Evolutionary conservation across 1,139 yeast species (phyloP).

Genomic region (Arxiozyma slooffiae): DNA sequence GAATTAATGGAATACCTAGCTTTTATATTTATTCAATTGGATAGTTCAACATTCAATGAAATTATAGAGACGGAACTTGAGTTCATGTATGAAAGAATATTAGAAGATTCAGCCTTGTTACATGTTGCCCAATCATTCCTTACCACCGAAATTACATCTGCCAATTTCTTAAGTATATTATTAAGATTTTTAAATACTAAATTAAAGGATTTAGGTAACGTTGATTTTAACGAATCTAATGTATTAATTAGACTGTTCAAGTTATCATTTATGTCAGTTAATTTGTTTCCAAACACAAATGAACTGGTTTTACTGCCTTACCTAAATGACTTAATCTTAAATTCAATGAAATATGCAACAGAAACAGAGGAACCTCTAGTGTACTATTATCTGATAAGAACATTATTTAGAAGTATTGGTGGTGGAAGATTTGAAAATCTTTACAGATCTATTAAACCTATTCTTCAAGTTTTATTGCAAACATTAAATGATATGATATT

Average conservation of each 20-base stretch:
- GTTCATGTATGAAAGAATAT: constrained; percentile 66
- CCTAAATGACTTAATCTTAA: constrained; percentile 68
- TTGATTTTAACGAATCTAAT: constrained; percentile 68
- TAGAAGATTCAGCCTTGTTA: constrained; percentile 74
- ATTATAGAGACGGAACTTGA: constrained; percentile 76
- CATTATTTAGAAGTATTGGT: constrained; percentile 85
- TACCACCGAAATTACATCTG: constrained; percentile 87
- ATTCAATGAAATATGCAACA: constrained; percentile 71
- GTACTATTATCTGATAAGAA: constrained; percentile 78
- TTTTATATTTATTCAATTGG: constrained; percentile 85
- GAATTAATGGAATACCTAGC: constrained; percentile 95
- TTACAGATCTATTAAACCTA: constrained; percentile 86
- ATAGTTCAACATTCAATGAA: constrained; percentile 92
- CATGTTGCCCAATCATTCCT: constrained; percentile 90
- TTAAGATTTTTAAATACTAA: constrained; percentile 67
- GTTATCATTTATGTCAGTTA: constrained; percentile 91
- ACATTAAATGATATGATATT: constrained; percentile 74
- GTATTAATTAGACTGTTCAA: constrained; percentile 79
- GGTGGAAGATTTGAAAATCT: constrained; percentile 91
- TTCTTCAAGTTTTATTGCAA: constrained; percentile 76
- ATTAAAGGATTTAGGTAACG: constrained; percentile 69
- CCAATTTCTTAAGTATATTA: constrained; percentile 83
- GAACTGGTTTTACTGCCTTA: constrained; percentile 85
- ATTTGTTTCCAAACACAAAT: constrained; percentile 76
- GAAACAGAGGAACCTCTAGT: constrained; percentile 88